phyloP scores from a whole-genome alignment of 441 rosid genomes.

The Eruca vesicaria region DNA sequence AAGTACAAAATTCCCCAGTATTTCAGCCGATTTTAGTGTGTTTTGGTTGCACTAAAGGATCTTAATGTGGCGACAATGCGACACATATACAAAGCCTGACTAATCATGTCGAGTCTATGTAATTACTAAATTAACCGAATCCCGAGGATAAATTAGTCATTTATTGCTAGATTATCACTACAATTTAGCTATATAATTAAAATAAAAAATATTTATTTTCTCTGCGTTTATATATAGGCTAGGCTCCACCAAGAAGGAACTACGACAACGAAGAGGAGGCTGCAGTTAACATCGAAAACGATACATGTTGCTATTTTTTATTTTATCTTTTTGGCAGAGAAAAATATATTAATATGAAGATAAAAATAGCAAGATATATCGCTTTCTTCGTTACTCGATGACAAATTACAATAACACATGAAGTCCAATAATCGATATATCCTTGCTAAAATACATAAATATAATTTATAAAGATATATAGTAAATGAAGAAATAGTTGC shows the following conservation, averaged over 20 bases:
- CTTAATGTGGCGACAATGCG: constrained; percentile 28
- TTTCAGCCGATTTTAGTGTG: constrained; percentile 31
- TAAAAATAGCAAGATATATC: not conserved
- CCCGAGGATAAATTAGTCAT: constrained; percentile 34
- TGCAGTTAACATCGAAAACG: constrained; percentile 12
- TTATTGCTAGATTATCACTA: not conserved
- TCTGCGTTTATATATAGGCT: not conserved
- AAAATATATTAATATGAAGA: not conserved
- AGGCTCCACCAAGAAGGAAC: constrained; percentile 27
- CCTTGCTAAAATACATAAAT: not conserved
- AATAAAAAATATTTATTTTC: not conserved
- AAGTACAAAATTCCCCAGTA: constrained; percentile 3
- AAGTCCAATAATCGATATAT: not conserved
- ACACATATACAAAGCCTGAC: constrained; percentile 39
- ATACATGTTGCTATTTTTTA: not conserved
- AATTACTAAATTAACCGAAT: constrained; percentile 24
- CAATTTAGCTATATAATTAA: not conserved
- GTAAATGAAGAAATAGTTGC: not conserved
- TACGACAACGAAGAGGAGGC: constrained; percentile 14
- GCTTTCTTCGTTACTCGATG: not conserved
- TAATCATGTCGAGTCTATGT: constrained; percentile 32
- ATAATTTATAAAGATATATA: not conserved
- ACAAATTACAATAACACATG: not conserved
- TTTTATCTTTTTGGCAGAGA: not conserved
- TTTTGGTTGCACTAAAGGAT: constrained; percentile 18